A percentile compares a stretch with the other conserved stretches of the same genome.
These are phyloP conservation scores for Lojkania enalia DNA, from an alignment of 2,329 filamentous ascomycete species.

Conservation along the genomic window DNA sequence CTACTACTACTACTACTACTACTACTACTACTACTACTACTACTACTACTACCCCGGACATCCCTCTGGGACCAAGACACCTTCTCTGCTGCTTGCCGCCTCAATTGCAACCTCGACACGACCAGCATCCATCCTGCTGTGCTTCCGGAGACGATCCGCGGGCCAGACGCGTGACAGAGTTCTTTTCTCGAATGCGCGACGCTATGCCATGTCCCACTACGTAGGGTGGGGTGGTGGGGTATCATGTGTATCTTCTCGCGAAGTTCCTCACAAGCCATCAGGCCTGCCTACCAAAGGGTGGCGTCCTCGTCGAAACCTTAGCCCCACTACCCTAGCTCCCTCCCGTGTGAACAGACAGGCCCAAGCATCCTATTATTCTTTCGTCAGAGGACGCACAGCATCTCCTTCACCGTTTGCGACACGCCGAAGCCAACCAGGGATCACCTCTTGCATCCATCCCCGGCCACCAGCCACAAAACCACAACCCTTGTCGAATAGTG, in stretches of 20 bases:
- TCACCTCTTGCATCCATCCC: not conserved
- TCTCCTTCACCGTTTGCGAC: slow-evolving; percentile 2
- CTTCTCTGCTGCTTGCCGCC: slow-evolving; percentile 3
- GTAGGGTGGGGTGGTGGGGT: slow-evolving; percentile 27
- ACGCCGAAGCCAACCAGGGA: not conserved
- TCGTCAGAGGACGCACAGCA: slow-evolving; percentile 24
- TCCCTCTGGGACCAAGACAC: not conserved
- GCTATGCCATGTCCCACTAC: slow-evolving; percentile 15
- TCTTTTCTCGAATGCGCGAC: slow-evolving; percentile 5
- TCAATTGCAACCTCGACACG: slow-evolving; percentile 13
- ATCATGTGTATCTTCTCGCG: slow-evolving; percentile 14
- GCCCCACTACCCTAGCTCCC: slow-evolving; percentile 3
- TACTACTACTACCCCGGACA: slow-evolving; percentile 7
- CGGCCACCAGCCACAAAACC: slow-evolving; percentile 16
- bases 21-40: not conserved
- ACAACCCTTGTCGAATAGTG: slow-evolving; percentile 22
- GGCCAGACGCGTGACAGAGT: slow-evolving; percentile 8
- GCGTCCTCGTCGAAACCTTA: slow-evolving; percentile 21
- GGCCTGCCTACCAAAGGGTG: slow-evolving; percentile 12
- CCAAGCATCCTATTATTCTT: not conserved
- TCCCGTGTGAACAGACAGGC: not conserved
- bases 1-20: slow-evolving; percentile 9
- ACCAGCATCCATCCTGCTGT: slow-evolving; percentile 5
- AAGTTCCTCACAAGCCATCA: not conserved
- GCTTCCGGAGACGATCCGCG: slow-evolving; percentile 4